Percentiles rank a stretch among this genome's conserved stretches.
These are phyloP conservation scores for Chalciporus piperatus DNA, from an alignment of 768 basidiomycete genomes.

Conservation along the genomic window DNA sequence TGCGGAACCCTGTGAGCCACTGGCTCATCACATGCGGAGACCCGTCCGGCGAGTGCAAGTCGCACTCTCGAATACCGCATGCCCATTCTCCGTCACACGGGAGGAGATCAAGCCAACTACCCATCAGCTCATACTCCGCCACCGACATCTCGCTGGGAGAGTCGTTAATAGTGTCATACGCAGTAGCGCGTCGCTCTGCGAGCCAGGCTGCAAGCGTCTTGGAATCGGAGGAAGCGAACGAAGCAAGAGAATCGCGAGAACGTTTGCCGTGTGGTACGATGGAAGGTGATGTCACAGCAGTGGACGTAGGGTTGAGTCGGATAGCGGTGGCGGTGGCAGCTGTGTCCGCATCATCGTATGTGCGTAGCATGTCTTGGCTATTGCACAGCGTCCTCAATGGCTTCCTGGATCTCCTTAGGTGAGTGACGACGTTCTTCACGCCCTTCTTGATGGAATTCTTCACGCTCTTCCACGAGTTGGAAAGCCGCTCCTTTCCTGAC, in stretches of 20 bases:
- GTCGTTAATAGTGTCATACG: conserved; percentile 26
- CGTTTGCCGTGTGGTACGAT: conserved; percentile 11
- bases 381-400: conserved; percentile 11
- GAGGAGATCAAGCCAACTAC: conserved; percentile 43
- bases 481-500: conserved; percentile 16
- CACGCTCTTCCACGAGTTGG: conserved; percentile 33
- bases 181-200: conserved; percentile 34
- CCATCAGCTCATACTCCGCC: conserved; percentile 46
- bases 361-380: conserved; percentile 6
- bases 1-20: conserved; percentile 15
- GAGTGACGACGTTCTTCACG: conserved; percentile 22
- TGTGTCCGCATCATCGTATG: conserved; percentile 5
- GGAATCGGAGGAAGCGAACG: conserved; percentile 35
- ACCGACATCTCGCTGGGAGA: conserved; percentile 36
- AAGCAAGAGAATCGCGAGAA: conserved; percentile 23
- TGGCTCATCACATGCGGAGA: conserved; percentile 29
- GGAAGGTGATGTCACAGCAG: conserved; percentile 4
- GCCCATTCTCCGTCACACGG: conserved; percentile 22
- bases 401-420: conserved; percentile 15
- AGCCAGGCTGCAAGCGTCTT: conserved; percentile 36
- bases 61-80: conserved; percentile 29
- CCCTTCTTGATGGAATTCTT: conserved; percentile 28
- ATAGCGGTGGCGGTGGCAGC: background rate
- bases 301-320: background rate
- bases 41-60: conserved; percentile 32